Conservation (phyloP, 228 moss, liverwort and hornwort genomes). For the Sphagnum fallax region DNA sequence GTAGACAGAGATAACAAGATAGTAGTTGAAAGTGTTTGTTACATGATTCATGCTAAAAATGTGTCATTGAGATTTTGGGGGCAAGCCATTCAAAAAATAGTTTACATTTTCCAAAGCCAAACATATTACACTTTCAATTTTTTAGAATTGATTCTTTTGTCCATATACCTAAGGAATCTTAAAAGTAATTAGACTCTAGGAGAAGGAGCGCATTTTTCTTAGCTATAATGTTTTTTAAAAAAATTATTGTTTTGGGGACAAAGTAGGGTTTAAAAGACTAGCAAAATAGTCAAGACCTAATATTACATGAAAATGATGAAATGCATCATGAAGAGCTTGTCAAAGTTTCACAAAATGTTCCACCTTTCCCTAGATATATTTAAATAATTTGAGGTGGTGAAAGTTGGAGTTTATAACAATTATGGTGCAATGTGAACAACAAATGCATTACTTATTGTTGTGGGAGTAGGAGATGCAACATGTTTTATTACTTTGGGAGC, state of each 20-base stretch:
- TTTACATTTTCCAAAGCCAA: not conserved
- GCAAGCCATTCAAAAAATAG: not conserved
- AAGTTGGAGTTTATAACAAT: not conserved
- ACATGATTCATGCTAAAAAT: not conserved
- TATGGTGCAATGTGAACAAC: too few species aligned
- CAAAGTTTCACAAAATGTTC: not conserved
- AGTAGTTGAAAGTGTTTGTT: not conserved
- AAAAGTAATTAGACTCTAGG: not conserved
- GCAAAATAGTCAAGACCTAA: not conserved
- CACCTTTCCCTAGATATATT: not conserved
- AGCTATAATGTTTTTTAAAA: not conserved
- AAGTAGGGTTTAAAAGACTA: not conserved
- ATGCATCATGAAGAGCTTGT: not conserved
- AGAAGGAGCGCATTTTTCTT: not conserved
- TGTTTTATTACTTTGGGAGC: too few species aligned
- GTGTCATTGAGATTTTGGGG: not conserved
- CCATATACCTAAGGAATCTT: not conserved
- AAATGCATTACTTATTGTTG: too few species aligned
- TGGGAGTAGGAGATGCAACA: too few species aligned
- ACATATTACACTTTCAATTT: not conserved
- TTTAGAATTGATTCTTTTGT: not conserved
- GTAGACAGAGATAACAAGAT: not conserved
- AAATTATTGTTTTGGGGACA: not conserved
- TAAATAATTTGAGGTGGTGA: not conserved
- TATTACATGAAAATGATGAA: not conserved